Evolutionary conservation across 352 stramenopile species (phyloP).

Genomic region (Peronospora farinosa): DNA sequence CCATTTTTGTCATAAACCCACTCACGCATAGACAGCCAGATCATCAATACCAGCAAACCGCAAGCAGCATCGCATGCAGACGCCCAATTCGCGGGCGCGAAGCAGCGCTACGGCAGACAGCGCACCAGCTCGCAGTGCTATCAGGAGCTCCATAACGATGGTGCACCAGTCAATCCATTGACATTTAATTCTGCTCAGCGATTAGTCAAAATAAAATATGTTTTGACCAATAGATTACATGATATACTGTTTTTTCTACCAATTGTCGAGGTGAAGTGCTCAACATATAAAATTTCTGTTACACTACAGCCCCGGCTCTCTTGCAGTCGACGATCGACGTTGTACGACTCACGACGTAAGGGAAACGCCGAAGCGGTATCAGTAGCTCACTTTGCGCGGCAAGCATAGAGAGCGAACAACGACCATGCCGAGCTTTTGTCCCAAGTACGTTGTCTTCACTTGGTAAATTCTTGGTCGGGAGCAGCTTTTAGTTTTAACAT

Average conservation of each 20-base stretch:
- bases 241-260: constrained; percentile 13
- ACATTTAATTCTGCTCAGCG: constrained; percentile 7
- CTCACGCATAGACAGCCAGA: constrained; percentile 46
- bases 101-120: constrained; percentile 30
- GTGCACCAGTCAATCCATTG: constrained; percentile 13
- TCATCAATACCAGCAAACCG: constrained; percentile 51
- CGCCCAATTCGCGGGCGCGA: constrained; percentile 16
- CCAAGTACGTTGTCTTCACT: constrained; percentile 35
- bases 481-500: not conserved
- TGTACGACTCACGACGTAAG: constrained; percentile 18
- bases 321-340: constrained; percentile 27
- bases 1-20: constrained; percentile 1
- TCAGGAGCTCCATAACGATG: constrained; percentile 21
- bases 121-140: constrained; percentile 13
- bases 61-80: constrained; percentile 68
- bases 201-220: constrained; percentile 13
- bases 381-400: constrained; percentile 12
- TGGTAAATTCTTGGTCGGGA: not conserved
- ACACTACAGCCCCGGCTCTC: constrained; percentile 15
- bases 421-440: constrained; percentile 61
- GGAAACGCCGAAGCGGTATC: constrained; percentile 13
- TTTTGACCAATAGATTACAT: constrained; percentile 18
- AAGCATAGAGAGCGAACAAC: constrained; percentile 15
- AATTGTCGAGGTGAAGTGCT: constrained; percentile 12
- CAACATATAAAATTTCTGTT: too few relatives aligned